phyloP scores from a whole-genome alignment of 345 rosid genomes.

The Raphanus sativus region DNA sequence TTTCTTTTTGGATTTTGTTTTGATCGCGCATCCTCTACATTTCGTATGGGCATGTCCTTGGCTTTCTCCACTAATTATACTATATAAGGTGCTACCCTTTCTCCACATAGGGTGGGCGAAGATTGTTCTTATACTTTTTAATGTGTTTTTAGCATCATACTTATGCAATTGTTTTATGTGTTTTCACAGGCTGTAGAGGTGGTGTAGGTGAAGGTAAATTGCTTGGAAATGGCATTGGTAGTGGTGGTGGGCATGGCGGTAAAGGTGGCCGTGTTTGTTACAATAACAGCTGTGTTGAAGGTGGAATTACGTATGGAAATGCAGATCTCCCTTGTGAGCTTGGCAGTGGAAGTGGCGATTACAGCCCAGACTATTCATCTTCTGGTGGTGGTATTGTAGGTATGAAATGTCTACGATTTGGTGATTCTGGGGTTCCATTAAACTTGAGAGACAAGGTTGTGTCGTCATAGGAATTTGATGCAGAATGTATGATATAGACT shows the following conservation, averaged over 20 bases:
- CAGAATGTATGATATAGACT: conserved; percentile 15
- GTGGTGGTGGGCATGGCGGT: conserved; percentile 99
- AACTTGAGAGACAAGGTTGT: conserved; percentile 22
- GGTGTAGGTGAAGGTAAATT: conserved; percentile 83
- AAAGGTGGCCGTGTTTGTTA: conserved; percentile 82
- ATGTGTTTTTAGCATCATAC: conserved; percentile 18
- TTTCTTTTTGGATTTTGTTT: conserved; percentile 32
- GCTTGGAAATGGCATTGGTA: conserved; percentile 69
- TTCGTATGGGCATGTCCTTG: conserved; percentile 23
- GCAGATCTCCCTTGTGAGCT: conserved; percentile 90
- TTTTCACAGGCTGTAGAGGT: conserved; percentile 80
- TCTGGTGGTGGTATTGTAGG: conserved; percentile 96
- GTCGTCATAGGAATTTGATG: conserved; percentile 8
- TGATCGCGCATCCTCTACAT: conserved; percentile 21
- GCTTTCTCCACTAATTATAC: conserved; percentile 18
- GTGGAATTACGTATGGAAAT: conserved; percentile 89
- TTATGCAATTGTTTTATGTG: conserved; percentile 20
- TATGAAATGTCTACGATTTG: conserved; percentile 37
- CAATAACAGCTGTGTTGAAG: conserved; percentile 57
- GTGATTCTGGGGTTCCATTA: conserved; percentile 5
- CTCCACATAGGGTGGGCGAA: conserved; percentile 22
- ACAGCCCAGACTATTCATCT: conserved; percentile 56
- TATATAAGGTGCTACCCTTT: conserved; percentile 26
- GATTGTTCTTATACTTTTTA: conserved; percentile 8
- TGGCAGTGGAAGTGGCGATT: conserved; percentile 99